Conservation (phyloP, 1,284 basidiomycete species). For the Ustilago sp. region DNA sequence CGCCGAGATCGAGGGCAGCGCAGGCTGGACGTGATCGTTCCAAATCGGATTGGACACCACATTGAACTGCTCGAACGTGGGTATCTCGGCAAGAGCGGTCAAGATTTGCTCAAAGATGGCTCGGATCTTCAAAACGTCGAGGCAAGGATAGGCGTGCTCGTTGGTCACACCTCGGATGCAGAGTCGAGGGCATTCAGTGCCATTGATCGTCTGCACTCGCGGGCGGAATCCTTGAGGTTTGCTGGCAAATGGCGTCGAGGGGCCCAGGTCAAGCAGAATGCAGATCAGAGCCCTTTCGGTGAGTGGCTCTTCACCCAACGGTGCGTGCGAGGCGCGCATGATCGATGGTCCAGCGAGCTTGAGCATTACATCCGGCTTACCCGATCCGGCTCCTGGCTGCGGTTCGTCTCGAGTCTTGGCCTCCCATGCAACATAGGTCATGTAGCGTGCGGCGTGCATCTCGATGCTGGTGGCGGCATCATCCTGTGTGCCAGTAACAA, state of each 20-base stretch:
- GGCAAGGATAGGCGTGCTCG: conserved; percentile 13
- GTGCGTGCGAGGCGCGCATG: background rate
- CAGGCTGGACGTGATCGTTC: too few relatives aligned
- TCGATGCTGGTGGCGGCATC: background rate
- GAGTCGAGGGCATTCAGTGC: conserved; percentile 11
- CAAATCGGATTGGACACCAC: too few relatives aligned
- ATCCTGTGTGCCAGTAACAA: background rate
- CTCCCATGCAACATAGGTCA: conserved; percentile 31
- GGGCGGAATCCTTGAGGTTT: background rate
- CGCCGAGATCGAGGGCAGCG: too few relatives aligned
- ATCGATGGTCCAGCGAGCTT: conserved; percentile 5
- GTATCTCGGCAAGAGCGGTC: too few relatives aligned
- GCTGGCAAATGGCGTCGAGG: background rate
- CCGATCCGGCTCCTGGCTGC: background rate
- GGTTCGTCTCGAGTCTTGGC: conserved; percentile 11
- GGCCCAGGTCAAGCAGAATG: conserved; percentile 17
- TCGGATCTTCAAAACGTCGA: conserved; percentile 6
- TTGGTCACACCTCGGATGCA: conserved; percentile 4
- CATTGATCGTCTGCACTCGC: background rate
- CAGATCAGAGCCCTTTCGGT: conserved; percentile 11
- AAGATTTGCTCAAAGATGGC: background rate
- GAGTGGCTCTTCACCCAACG: background rate
- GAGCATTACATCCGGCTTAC: background rate
- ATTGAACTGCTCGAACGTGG: too few relatives aligned
- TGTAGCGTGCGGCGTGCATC: background rate